Evolutionary conservation across 2,329 filamentous ascomycete genomes (phyloP).

Genomic region (Didymella segeticola): DNA sequence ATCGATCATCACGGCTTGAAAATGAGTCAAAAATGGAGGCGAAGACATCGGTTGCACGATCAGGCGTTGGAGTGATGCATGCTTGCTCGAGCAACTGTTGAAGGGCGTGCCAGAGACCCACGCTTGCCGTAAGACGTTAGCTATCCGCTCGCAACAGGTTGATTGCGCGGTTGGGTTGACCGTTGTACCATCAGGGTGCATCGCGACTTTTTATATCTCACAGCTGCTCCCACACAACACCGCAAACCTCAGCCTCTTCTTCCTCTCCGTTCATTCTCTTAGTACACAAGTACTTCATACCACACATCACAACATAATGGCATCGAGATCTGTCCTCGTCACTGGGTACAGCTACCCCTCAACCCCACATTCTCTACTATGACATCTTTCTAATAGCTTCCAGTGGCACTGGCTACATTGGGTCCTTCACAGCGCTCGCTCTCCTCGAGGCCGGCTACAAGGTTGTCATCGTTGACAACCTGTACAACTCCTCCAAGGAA

Average conservation of each 20-base stretch:
- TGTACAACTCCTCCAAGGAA: slow-evolving; percentile 95
- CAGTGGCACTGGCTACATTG: slow-evolving; percentile 98
- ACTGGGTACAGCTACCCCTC: slow-evolving; percentile 74
- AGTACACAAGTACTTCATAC: background rate
- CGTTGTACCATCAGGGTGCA: slow-evolving; percentile 17
- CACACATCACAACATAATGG: slow-evolving; percentile 64
- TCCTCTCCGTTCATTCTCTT: background rate
- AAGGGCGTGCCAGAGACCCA: background rate
- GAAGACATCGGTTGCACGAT: background rate
- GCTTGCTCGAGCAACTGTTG: slow-evolving; percentile 2
- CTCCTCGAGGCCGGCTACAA: slow-evolving; percentile 95
- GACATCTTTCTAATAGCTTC: slow-evolving; percentile 9
- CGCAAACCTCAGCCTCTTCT: background rate
- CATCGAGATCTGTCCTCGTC: slow-evolving; percentile 86
- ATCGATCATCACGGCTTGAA: background rate
- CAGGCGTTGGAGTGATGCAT: background rate
- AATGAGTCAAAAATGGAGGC: background rate
- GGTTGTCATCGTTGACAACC: slow-evolving; percentile 93
- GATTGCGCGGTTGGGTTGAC: slow-evolving; percentile 14
- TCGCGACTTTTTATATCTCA: slow-evolving; percentile 28
- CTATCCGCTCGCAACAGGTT: slow-evolving; percentile 23
- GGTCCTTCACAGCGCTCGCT: slow-evolving; percentile 91
- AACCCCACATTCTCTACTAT: slow-evolving; percentile 29
- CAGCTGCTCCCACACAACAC: slow-evolving; percentile 12
- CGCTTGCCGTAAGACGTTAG: slow-evolving; percentile 20